A percentile compares a stretch with the other conserved stretches of the same genome.
Conservation (phyloP, 352 stramenopile species). For the Detonula confervacea region DNA sequence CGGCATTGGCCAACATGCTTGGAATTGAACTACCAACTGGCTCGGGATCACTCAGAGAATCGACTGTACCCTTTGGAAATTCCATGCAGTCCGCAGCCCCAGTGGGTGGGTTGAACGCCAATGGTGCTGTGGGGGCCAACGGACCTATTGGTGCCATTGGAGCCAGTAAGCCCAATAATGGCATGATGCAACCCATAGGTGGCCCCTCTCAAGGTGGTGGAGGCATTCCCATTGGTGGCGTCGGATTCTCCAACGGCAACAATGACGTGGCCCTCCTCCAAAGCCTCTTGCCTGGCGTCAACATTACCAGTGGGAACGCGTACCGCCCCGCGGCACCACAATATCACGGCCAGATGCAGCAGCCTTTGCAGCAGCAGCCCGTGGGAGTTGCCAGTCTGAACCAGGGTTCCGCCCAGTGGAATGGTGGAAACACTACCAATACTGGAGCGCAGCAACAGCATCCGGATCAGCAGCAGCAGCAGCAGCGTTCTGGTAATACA, state of each 20-base stretch:
- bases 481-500: conserved; percentile 34
- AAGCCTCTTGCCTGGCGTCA: conserved; percentile 80
- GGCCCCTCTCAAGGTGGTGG: conserved; percentile 26
- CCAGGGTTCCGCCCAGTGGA: conserved; percentile 37
- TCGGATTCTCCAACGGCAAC: conserved; percentile 56
- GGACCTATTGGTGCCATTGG: conserved; percentile 44
- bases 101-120: conserved; percentile 16
- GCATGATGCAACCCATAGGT: not conserved
- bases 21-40: conserved; percentile 83
- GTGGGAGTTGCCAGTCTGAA: conserved; percentile 54
- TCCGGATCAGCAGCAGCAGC: conserved; percentile 2
- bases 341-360: conserved; percentile 2
- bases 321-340: conserved; percentile 37
- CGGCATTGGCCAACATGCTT: conserved; percentile 81
- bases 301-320: conserved; percentile 78
- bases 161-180: no score
- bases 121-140: conserved; percentile 40
- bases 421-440: conserved; percentile 32
- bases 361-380: conserved; percentile 24
- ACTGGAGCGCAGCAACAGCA: no score
- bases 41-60: conserved; percentile 74
- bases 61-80: conserved; percentile 8
- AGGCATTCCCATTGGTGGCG: conserved; percentile 74
- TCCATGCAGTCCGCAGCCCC: conserved; percentile 31
- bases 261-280: conserved; percentile 84